A percentile compares a stretch with the other conserved stretches of the same genome.
phyloP scores from a whole-genome alignment of 768 basidiomycete genomes.

The Suillus variegatus region DNA sequence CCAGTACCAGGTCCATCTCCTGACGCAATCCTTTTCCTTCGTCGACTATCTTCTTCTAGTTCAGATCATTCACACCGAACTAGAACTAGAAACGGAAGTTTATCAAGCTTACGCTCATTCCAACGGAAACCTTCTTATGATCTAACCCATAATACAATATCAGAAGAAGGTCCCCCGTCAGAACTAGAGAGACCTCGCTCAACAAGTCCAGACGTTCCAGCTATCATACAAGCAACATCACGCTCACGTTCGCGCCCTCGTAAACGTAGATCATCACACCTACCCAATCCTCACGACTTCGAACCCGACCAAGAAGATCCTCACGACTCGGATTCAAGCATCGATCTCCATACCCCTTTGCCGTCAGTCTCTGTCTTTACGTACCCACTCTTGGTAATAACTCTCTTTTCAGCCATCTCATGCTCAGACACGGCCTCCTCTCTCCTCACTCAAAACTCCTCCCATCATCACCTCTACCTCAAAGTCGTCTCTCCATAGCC shows the following conservation, averaged over 20 bases:
- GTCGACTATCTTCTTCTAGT: neutral
- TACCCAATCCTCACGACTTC: neutral
- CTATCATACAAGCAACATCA: conserved; percentile 41
- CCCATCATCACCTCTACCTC: conserved; percentile 26
- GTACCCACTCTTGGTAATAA: neutral
- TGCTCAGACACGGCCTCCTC: conserved; percentile 66
- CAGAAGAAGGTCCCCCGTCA: conserved; percentile 13
- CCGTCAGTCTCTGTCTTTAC: conserved; percentile 47
- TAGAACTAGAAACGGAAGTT: neutral
- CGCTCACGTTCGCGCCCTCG: conserved; percentile 31
- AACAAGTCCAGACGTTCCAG: conserved; percentile 39
- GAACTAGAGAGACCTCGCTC: conserved; percentile 19
- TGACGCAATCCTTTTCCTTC: neutral
- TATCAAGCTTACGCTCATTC: conserved; percentile 1
- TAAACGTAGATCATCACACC: neutral
- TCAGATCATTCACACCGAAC: neutral
- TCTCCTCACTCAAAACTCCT: conserved; percentile 67
- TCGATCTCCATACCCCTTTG: conserved; percentile 68
- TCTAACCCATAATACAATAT: neutral
- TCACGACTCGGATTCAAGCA: conserved; percentile 59
- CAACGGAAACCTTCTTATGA: neutral
- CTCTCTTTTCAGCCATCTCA: conserved; percentile 48
- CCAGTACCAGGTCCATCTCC: conserved; percentile 66
- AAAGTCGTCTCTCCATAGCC: conserved; percentile 27
- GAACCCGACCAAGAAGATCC: conserved; percentile 25